Evolutionary conservation across 2,329 filamentous ascomycete genomes (phyloP).

Genomic region (Cylindrodendrum hubeiense): DNA sequence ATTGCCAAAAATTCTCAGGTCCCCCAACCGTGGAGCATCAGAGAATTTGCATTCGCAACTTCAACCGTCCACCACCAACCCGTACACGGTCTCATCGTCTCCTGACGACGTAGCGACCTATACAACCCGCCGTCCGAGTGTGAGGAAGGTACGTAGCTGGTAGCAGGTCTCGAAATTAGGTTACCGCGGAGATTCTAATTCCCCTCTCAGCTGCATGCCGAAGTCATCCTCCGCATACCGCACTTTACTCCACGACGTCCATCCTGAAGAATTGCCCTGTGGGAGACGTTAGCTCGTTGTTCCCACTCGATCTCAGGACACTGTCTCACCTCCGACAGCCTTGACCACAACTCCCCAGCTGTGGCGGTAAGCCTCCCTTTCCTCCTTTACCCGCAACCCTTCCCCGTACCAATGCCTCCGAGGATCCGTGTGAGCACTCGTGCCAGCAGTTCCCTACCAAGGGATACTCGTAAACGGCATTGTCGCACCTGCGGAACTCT

Average conservation of each 20-base stretch:
- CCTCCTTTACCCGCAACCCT: constrained; percentile 34
- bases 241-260: constrained; percentile 55
- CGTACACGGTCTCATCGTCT: constrained; percentile 16
- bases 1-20: constrained; percentile 26
- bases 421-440: constrained; percentile 38
- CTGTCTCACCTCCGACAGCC: constrained; percentile 60
- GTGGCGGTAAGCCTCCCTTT: constrained; percentile 66
- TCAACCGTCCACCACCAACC: constrained; percentile 20
- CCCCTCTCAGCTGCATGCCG: constrained; percentile 53
- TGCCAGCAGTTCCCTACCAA: constrained; percentile 46
- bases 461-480: constrained; percentile 39
- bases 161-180: constrained; percentile 23
- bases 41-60: constrained; percentile 21
- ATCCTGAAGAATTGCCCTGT: constrained; percentile 60
- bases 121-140: constrained; percentile 20
- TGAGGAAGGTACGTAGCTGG: constrained; percentile 44
- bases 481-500: constrained; percentile 22
- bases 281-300: constrained; percentile 76
- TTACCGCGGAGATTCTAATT: constrained; percentile 43
- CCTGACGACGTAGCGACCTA: background rate
- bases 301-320: constrained; percentile 65
- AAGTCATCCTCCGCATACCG: constrained; percentile 50
- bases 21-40: too few species aligned
- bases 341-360: constrained; percentile 53
- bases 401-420: constrained; percentile 36